These are phyloP conservation scores for Xylariaceae sp. DNA, from an alignment of 2,329 filamentous ascomycete species.

Conservation along the genomic window DNA sequence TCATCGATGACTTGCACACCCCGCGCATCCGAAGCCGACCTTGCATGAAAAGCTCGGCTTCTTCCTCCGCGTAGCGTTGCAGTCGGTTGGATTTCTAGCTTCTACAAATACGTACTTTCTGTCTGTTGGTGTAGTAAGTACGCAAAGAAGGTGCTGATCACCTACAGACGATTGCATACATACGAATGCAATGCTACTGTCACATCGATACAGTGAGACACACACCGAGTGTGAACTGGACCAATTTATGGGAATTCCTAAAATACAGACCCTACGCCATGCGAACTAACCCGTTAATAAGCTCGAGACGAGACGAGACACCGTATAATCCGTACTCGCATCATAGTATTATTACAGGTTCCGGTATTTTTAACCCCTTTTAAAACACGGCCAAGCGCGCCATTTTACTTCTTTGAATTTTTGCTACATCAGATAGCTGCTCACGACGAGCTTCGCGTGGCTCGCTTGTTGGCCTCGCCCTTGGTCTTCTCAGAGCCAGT, in stretches of 20 bases:
- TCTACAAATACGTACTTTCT: not conserved
- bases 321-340: conserved; percentile 11
- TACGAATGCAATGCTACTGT: not conserved
- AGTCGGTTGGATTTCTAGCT: not conserved
- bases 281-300: conserved; percentile 24
- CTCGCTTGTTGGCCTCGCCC: conserved; percentile 61
- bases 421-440: not conserved
- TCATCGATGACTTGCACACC: too few relatives aligned
- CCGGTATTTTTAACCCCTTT: conserved; percentile 10
- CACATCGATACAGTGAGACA: not conserved
- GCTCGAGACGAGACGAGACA: conserved; percentile 13
- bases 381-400: conserved; percentile 8
- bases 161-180: not conserved
- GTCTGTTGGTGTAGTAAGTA: not conserved
- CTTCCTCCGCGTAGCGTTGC: not conserved
- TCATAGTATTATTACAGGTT: conserved; percentile 21
- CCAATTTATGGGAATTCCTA: conserved; percentile 20
- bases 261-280: conserved; percentile 30
- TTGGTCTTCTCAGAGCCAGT: conserved; percentile 69
- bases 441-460: conserved; percentile 52
- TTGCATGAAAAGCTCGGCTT: not conserved
- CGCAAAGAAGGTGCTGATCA: not conserved
- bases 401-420: conserved; percentile 12
- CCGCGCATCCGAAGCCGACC: not conserved
- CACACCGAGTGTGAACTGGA: conserved; percentile 3